A percentile compares a stretch with the other conserved stretches of the same genome.
Evolutionary conservation across 2,329 filamentous ascomycete genomes (phyloP).

Genomic region (Neopestalotiopsis clavispora): DNA sequence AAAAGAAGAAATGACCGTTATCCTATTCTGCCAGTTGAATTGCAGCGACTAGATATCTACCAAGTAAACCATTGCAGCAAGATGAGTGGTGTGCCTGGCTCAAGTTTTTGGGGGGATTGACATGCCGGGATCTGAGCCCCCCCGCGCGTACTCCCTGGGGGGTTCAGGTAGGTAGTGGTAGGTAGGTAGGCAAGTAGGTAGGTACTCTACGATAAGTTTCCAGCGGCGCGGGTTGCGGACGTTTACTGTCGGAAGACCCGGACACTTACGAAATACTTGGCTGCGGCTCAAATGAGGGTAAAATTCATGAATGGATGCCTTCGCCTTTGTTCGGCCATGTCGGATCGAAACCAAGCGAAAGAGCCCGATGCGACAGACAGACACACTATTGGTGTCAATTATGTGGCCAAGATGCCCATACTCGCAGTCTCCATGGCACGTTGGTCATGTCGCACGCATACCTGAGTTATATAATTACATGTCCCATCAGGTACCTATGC

Average conservation of each 20-base stretch:
- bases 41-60: slow-evolving; percentile 5
- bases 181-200: too few relatives aligned
- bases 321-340: neutral
- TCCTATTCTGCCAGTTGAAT: slow-evolving; percentile 4
- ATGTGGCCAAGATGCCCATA: too few relatives aligned
- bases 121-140: slow-evolving; percentile 7
- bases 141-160: slow-evolving; percentile 1
- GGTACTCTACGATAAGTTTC: slow-evolving; percentile 11
- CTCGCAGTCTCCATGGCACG: too few relatives aligned
- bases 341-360: neutral
- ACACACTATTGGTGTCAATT: too few relatives aligned
- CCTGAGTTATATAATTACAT: too few relatives aligned
- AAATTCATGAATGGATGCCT: neutral
- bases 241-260: slow-evolving; percentile 28
- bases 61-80: slow-evolving; percentile 9
- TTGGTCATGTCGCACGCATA: too few relatives aligned
- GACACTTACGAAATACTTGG: slow-evolving; percentile 5
- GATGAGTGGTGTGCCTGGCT: slow-evolving; percentile 11
- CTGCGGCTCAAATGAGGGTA: slow-evolving; percentile 13
- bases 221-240: slow-evolving; percentile 12
- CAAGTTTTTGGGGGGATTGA: slow-evolving; percentile 8
- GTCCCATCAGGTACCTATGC: too few relatives aligned
- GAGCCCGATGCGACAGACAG: too few relatives aligned
- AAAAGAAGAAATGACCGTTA: neutral
- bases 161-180: neutral